Base-by-base conservation (phyloP, 2,329 filamentous ascomycete genomes). In the Cladosporium sp. region DNA sequence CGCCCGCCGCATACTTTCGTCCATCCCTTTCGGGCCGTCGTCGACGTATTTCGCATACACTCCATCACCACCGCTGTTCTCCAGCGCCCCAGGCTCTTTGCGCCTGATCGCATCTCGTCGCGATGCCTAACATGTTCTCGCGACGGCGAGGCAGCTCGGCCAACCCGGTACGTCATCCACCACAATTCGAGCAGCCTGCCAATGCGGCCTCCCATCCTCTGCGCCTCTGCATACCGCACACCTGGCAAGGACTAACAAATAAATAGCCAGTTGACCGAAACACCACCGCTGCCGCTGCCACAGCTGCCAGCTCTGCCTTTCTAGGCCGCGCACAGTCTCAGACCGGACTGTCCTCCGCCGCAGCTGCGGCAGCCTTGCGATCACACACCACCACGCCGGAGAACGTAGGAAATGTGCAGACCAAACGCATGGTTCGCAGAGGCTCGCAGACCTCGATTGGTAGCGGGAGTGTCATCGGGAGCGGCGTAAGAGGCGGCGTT, bases 341-440 rank as follows among this genome's bases (percentile, higher is more conserved):
- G 69, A 76, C 74, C 55, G 83, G 82, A 54, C 77, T 95, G 41
- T 95, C 91, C 38, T 85, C 87, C 34, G 88, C 91, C 6, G 92
- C 92, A 10, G 91, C 92, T 6, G 90, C 89, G 13, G 84, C 90
- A 28, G 91, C 91, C 43, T 78, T 97, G 54, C 84, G 86, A 65
- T 87, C 86, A 43, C 82, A 87, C 60, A 85, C 89, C 9, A 84
- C 84, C 48, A 84, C 87, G 2, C 90, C 89, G 18, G 92, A 85
- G 48, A 84, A 84, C 61, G 85, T 95, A 53, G 85, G 83, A 67
- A 83, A 89, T 65, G 82, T 95, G 42, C 86, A 95, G 70, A 95
- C 92, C 5, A 95, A 92, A 74, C 86, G 91, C 65, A 91, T 86
- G 66, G 69, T 82, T 55, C 82, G 89, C 61, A 83, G 90, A 68